Conservation (phyloP, 2,329 filamentous ascomycete species). For the Alternaria gansuensis region DNA sequence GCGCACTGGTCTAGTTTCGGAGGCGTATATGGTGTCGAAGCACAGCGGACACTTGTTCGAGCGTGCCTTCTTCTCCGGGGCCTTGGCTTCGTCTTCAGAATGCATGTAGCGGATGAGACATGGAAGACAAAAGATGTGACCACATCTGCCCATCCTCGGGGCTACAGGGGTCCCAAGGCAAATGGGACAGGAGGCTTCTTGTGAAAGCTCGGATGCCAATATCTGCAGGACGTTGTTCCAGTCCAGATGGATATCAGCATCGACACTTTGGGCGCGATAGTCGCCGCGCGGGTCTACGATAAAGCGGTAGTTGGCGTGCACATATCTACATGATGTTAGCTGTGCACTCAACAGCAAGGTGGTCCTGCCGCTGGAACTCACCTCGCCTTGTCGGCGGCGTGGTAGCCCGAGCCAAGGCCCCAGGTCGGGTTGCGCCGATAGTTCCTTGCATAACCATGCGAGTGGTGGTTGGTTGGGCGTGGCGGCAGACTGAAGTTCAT, state of each 20-base stretch:
- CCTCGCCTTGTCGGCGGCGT: slow-evolving; percentile 88
- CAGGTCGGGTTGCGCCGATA: slow-evolving; percentile 76
- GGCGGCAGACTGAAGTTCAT: slow-evolving; percentile 89
- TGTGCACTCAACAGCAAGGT: background rate
- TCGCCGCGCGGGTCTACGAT: slow-evolving; percentile 84
- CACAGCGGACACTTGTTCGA: slow-evolving; percentile 98
- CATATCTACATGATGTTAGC: slow-evolving; percentile 64
- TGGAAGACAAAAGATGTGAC: slow-evolving; percentile 94
- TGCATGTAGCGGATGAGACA: slow-evolving; percentile 97
- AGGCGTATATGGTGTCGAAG: slow-evolving; percentile 90
- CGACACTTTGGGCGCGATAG: slow-evolving; percentile 81
- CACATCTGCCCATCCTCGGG: slow-evolving; percentile 95
- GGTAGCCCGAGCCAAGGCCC: slow-evolving; percentile 88
- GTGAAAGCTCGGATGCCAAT: slow-evolving; percentile 87
- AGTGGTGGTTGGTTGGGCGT: slow-evolving; percentile 69
- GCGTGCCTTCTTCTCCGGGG: slow-evolving; percentile 72
- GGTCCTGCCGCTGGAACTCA: slow-evolving; percentile 52
- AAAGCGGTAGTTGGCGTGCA: slow-evolving; percentile 98
- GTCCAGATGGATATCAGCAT: slow-evolving; percentile 88
- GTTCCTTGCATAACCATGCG: slow-evolving; percentile 62
- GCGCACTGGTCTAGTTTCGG: slow-evolving; percentile 85
- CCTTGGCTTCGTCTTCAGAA: slow-evolving; percentile 71
- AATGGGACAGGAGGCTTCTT: slow-evolving; percentile 89
- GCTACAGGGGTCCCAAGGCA: slow-evolving; percentile 92
- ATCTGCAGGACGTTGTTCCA: slow-evolving; percentile 93